phyloP scores from a whole-genome alignment of 441 rosid genomes.

The Codiaeum variegatum region DNA sequence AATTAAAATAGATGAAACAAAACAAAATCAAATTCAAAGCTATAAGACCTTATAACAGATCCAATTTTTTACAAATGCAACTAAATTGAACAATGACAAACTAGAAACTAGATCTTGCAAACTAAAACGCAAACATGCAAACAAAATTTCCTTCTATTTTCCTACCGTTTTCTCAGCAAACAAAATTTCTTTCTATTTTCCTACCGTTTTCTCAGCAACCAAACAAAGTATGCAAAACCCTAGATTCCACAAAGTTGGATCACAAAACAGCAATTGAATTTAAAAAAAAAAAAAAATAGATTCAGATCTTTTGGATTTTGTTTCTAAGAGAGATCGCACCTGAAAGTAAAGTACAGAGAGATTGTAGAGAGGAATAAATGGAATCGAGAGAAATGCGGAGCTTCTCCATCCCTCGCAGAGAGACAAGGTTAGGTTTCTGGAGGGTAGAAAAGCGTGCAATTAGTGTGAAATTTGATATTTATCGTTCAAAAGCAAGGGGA shows the following conservation, averaged over 20 bases:
- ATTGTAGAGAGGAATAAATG: neutral
- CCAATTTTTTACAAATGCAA: neutral
- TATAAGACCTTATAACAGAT: neutral
- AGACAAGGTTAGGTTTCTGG: conserved; percentile 5
- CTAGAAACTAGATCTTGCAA: neutral
- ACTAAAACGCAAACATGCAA: conserved; percentile 6
- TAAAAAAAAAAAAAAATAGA: neutral
- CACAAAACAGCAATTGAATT: neutral
- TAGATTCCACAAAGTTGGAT: neutral
- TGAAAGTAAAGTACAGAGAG: conserved; percentile 8
- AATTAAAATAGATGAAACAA: neutral
- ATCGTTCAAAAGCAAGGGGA: neutral
- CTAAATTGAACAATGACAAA: neutral
- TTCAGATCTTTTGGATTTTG: conserved; percentile 14
- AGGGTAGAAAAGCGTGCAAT: neutral
- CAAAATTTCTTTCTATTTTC: neutral
- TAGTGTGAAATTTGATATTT: conserved; percentile 17
- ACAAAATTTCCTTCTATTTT: no score
- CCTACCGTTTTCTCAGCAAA: no score
- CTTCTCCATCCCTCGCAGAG: conserved; percentile 18
- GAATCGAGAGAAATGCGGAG: neutral
- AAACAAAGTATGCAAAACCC: conserved; percentile 16
- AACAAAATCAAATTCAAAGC: neutral
- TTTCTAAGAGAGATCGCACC: conserved; percentile 30
- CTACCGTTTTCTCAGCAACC: conserved; percentile 7